Evolutionary conservation across 345 rosid genomes (phyloP), one percentile per base, ranked within the genome.

Genomic region (Eucalyptus virginea): DNA sequence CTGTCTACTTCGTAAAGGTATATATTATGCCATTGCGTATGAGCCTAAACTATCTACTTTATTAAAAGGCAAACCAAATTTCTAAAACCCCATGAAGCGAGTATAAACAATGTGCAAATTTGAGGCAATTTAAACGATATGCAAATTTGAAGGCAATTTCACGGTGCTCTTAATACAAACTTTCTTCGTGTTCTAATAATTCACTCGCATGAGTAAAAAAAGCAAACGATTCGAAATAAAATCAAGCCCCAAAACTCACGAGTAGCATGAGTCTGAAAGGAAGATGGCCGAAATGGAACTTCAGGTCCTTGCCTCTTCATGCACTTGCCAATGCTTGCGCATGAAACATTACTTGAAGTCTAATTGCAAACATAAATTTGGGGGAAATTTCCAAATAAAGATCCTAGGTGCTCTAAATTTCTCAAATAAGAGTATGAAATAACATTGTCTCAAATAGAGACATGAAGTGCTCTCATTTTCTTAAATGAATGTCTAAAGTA

Each of bases 401-500:
- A 2, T 2, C 26, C 5, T 8, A 2, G 2, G 0, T 52, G 11
- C 4, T 8, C 58, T 52, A 5, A 52, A 8, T 52, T 52, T 52
- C 0, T 52, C 26, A 52, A 52, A 52, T 52, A 21, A 52, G 1
- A 52, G 2, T 0, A 0, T 4, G 11, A 52, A 52, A 52, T 52
- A 52, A 52, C 0, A 52, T 52, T 19, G 0, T 52, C 26, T 21
- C 5, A 21, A 52, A 21, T 52, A 52, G 58, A 52, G 0, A 4
- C 0, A 52, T 52, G 0, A 2, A 52, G 2, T 4, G 11, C 2
- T 52, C 0, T 21, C 1, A 8, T 52, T 52, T 52, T 52, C 2
- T 52, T 11, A 52, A 1, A 4, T 21, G 0, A 52, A 3, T 0
- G 0, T 4, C 0, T 18, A 4, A 52, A 8, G 2, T 52, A 0